Conservation (phyloP, 176 grass and related monocot genomes). For the Ampelocalamus luodianensis region DNA sequence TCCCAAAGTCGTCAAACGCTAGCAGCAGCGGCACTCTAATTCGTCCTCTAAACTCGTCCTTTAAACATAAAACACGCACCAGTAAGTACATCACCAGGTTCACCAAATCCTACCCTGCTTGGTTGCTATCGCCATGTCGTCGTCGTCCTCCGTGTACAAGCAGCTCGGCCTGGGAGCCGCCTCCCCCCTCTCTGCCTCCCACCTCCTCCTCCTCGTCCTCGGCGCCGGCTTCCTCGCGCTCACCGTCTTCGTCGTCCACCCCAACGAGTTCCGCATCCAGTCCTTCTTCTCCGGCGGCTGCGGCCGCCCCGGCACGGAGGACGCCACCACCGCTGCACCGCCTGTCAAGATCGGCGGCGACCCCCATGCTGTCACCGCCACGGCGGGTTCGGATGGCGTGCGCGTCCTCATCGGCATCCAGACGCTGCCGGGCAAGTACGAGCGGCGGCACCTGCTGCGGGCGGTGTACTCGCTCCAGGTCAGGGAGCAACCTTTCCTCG, state of each 20-base stretch:
- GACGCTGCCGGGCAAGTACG: conserved; percentile 58
- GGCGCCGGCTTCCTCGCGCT: conserved; percentile 57
- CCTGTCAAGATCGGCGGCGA: neutral
- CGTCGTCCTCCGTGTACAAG: conserved; percentile 50
- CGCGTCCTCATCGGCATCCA: conserved; percentile 66
- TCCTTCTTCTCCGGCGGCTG: conserved; percentile 47
- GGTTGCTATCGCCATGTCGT: conserved; percentile 38
- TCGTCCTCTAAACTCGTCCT: neutral
- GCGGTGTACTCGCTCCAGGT: conserved; percentile 65
- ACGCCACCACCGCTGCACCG: neutral
- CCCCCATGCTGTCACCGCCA: neutral
- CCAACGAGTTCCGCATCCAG: conserved; percentile 56
- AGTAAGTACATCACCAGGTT: neutral
- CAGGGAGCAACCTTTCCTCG: conserved; percentile 31
- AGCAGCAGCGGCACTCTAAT: neutral
- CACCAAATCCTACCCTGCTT: neutral
- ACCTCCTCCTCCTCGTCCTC: conserved; percentile 55
- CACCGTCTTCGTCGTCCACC: conserved; percentile 64
- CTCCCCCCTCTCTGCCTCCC: conserved; percentile 35
- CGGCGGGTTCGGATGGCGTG: conserved; percentile 14
- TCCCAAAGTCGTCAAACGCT: neutral
- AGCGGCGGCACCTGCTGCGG: conserved; percentile 70
- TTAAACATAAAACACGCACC: neutral
- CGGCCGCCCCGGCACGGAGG: neutral
- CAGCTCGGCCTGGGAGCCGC: conserved; percentile 44